phyloP scores from a whole-genome alignment of 2,329 filamentous ascomycete genomes.

The Penicillium sp. region DNA sequence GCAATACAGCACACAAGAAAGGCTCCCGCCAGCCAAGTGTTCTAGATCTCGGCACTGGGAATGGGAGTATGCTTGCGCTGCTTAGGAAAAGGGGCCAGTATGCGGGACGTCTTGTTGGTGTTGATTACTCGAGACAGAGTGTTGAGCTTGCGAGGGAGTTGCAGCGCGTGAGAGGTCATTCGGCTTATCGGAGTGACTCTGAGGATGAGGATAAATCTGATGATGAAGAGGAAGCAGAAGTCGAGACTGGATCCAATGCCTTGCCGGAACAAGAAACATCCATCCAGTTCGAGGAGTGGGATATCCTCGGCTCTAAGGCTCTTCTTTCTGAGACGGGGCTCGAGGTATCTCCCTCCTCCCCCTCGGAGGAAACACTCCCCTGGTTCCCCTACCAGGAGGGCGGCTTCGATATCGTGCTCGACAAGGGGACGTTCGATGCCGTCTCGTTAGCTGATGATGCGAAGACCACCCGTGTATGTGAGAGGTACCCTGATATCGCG shows the following conservation, averaged over 20 bases:
- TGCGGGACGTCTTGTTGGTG: slow-evolving; percentile 70
- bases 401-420: slow-evolving; percentile 88
- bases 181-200: slow-evolving; percentile 34
- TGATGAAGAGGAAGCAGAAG: slow-evolving; percentile 39
- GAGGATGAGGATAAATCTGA: slow-evolving; percentile 53
- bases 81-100: slow-evolving; percentile 67
- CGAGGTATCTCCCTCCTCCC: not conserved
- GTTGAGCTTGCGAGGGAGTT: slow-evolving; percentile 72
- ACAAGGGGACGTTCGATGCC: slow-evolving; percentile 98
- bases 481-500: slow-evolving; percentile 71
- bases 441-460: slow-evolving; percentile 64
- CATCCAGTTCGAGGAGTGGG: slow-evolving; percentile 61
- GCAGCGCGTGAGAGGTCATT: slow-evolving; percentile 39
- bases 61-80: slow-evolving; percentile 87
- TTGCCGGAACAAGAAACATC: slow-evolving; percentile 9
- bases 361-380: slow-evolving; percentile 16
- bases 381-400: slow-evolving; percentile 44
- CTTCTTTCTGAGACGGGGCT: slow-evolving; percentile 38
- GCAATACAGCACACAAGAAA: slow-evolving; percentile 28
- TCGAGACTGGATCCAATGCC: slow-evolving; percentile 15
- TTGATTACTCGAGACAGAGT: slow-evolving; percentile 80
- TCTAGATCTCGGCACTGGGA: slow-evolving; percentile 89
- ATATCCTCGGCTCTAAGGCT: slow-evolving; percentile 54
- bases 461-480: slow-evolving; percentile 58
- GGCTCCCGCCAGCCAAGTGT: slow-evolving; percentile 47